Base-by-base conservation (phyloP, 2,329 filamentous ascomycete species). In the Aspergillus sergii region DNA sequence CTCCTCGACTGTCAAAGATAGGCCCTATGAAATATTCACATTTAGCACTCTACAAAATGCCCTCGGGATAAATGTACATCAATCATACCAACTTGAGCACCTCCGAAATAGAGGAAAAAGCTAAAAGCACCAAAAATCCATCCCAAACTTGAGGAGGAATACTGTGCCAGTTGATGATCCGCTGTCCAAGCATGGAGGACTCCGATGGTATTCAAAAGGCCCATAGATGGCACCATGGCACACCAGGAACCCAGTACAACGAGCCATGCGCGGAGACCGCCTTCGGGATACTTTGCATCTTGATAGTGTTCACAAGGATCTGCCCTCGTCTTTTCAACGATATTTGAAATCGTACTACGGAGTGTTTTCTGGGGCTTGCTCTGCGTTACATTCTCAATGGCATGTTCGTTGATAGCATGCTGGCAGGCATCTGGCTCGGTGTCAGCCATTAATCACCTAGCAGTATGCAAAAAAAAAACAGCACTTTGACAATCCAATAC, bases 51-150 rank as follows among this genome's bases (percentile, higher is more conserved):
- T n/a, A 7, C 32, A 8, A 1, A 0, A 51, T 11, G 26, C 14
- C 4, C 8, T 51, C 4, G 16, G 28, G n/a, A n/a, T 50, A 12
- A 2, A 21, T 16, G 21, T 26, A 10, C 9, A 39, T 12, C 1
- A 19, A 21, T 2, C 51, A 54, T 36, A 54, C 64, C 64, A 30
- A 65, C 63, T 64, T 76, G 72, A 14, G 70, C 64, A 1, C 65
- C 65, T 14, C 66, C 69, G 62, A 75, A 71, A 39, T 77, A 79
- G 14, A 78, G 62, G 43, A 79, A 74, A 59, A 80, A 80, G 3
- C 71, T 73, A 62, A 77, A 80, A 6, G 72, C 66, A 26, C 76
- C 75, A 61, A 78, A 78, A n/a, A 81, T 80, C 79, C 79, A 80
- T 1, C 77, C 76, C 23, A 78, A 76, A 19, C 68, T 72, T 1